phyloP scores from a whole-genome alignment of 2,329 filamentous ascomycete species.

The Zymoseptoria tritici region DNA sequence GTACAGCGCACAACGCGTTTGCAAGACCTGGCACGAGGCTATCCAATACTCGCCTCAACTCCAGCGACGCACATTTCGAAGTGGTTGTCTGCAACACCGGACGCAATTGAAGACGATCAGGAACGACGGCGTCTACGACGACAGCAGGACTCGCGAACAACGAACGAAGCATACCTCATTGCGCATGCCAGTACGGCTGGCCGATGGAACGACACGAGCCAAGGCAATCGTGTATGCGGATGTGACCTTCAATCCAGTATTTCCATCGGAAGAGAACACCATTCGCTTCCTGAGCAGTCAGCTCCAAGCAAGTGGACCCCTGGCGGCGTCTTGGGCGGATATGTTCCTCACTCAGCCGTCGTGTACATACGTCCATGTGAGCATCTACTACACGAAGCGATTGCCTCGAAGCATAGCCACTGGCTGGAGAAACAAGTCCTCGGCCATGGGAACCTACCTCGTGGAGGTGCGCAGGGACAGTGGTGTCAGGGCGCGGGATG shows the following conservation, averaged over 20 bases:
- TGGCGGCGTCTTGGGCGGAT: conserved; percentile 9
- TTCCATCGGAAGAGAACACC: conserved; percentile 4
- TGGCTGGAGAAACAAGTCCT: background rate
- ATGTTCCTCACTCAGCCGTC: conserved; percentile 14
- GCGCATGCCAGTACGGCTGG: background rate
- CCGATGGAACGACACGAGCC: background rate
- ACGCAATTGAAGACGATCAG: background rate
- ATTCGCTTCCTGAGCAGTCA: conserved; percentile 9
- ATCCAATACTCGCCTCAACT: conserved; percentile 7
- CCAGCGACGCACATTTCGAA: conserved; percentile 4
- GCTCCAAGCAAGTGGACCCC: conserved; percentile 4
- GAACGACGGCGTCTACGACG: background rate
- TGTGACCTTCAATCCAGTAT: conserved; percentile 8
- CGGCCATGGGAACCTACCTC: background rate
- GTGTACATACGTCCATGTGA: conserved; percentile 5
- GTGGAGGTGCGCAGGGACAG: background rate
- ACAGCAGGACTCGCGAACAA: background rate
- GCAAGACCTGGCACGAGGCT: conserved; percentile 6
- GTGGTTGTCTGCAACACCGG: conserved; percentile 1
- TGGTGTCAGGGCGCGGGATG: conserved; percentile 9
- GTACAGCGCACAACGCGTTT: conserved; percentile 7
- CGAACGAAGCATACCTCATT: background rate
- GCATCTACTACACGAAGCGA: conserved; percentile 5
- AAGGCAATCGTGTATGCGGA: background rate
- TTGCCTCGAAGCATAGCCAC: background rate